Conservation (phyloP, 257 asterid species). For the Petunia secreta region DNA sequence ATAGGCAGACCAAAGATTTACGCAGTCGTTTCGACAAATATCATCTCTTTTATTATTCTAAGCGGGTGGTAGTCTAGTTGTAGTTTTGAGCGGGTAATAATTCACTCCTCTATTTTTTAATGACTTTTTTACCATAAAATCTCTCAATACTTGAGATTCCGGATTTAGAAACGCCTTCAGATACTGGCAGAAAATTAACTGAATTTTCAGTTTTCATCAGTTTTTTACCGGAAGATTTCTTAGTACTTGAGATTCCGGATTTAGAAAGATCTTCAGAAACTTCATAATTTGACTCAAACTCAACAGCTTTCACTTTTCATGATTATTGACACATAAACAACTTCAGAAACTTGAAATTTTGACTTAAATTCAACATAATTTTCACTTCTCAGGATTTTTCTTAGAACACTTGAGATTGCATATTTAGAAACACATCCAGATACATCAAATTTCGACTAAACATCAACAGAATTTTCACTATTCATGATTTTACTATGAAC, state of each 20-base stretch:
- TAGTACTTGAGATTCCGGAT: no score
- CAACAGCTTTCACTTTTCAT: conserved; percentile 39
- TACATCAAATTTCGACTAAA: conserved; percentile 18
- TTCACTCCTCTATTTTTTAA: conserved; percentile 36
- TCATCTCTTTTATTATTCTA: no score
- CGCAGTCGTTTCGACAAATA: no score
- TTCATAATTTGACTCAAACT: conserved; percentile 25
- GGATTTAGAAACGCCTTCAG: conserved; percentile 6
- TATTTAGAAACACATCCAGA: no score
- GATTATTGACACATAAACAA: background rate
- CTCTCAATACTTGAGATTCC: no score
- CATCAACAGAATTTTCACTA: conserved; percentile 36
- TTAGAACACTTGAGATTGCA: no score
- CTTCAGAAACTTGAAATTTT: conserved; percentile 36
- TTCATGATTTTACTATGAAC: conserved; percentile 31
- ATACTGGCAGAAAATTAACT: conserved; percentile 30
- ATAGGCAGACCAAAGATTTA: no score
- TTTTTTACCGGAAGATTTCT: background rate
- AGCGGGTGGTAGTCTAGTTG: no score
- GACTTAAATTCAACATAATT: conserved; percentile 26
- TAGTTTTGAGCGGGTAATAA: conserved; percentile 3
- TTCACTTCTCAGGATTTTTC: conserved; percentile 15
- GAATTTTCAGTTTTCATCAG: conserved; percentile 42
- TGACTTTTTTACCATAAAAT: background rate
- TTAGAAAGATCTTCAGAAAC: no score